phyloP scores from a whole-genome alignment of 495 filamentous ascomycete species.

The Podospora didyma region DNA sequence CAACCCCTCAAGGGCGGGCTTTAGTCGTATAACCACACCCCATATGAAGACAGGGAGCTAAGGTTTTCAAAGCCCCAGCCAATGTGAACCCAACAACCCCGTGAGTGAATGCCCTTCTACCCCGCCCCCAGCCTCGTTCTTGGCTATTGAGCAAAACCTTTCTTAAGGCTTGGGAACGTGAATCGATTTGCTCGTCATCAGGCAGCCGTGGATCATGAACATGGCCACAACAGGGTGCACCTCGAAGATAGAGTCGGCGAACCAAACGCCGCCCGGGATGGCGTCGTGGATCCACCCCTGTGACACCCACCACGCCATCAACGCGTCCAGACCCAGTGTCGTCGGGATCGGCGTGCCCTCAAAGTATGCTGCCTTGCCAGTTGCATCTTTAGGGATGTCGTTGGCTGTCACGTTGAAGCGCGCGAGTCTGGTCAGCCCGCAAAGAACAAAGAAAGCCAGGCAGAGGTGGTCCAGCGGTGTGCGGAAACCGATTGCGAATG shows the following conservation, averaged over 20 bases:
- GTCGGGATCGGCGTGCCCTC: constrained; percentile 97
- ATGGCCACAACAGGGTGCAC: constrained; percentile 81
- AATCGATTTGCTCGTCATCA: constrained; percentile 92
- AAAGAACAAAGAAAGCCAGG: constrained; percentile 88
- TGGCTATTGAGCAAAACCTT: background rate
- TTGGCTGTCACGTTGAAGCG: constrained; percentile 95
- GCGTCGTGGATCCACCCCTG: constrained; percentile 74
- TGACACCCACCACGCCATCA: constrained; percentile 88
- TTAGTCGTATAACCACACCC: too few relatives aligned
- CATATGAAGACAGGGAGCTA: too few relatives aligned
- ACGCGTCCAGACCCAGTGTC: constrained; percentile 66
- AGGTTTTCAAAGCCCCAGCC: too few relatives aligned
- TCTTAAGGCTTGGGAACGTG: constrained; percentile 90
- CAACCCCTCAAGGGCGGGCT: background rate
- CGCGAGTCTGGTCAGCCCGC: constrained; percentile 87
- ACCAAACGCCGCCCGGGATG: constrained; percentile 65
- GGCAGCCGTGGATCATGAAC: constrained; percentile 79
- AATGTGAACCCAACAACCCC: too few relatives aligned
- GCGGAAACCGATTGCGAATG: constrained; percentile 86
- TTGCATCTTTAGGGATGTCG: constrained; percentile 82
- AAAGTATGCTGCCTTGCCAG: constrained; percentile 89
- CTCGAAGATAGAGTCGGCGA: constrained; percentile 65
- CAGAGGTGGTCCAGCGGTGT: constrained; percentile 81
- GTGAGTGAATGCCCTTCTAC: too few relatives aligned
- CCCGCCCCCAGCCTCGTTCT: too few relatives aligned